Evolutionary conservation across 2,329 filamentous ascomycete genomes (phyloP).

Genomic region (Cytospora chrysosperma): DNA sequence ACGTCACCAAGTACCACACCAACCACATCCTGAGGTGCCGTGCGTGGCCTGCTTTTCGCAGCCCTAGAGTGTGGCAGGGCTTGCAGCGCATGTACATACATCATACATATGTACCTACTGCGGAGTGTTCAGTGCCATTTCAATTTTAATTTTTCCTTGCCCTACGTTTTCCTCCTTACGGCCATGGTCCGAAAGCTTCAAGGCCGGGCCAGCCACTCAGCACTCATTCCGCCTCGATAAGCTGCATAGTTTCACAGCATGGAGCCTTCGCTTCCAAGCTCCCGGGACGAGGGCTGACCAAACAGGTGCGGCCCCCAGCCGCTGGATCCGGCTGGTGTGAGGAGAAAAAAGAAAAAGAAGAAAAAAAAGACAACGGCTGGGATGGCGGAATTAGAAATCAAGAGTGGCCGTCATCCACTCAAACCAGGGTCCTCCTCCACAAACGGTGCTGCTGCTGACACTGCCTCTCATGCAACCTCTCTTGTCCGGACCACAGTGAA

Average conservation of each 20-base stretch:
- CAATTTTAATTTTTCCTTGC: no score
- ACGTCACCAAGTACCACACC: background rate
- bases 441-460: background rate
- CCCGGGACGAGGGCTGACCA: conserved; percentile 19
- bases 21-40: background rate
- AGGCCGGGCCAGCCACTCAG: conserved; percentile 16
- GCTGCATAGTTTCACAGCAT: conserved; percentile 9
- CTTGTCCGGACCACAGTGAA: background rate
- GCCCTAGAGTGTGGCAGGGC: background rate
- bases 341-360: background rate
- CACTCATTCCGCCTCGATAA: conserved; percentile 7
- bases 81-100: conserved; percentile 1
- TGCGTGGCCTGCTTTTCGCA: background rate
- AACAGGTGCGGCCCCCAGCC: conserved; percentile 12
- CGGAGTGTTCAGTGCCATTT: conserved; percentile 3
- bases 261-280: conserved; percentile 15
- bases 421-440: background rate
- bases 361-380: background rate
- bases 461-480: background rate
- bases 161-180: background rate
- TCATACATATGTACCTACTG: no score
- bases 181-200: conserved; percentile 10
- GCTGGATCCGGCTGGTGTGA: conserved; percentile 7
- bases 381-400: background rate
- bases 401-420: background rate